Evolutionary conservation across 1,284 basidiomycete species (phyloP).

Genomic region (Cutaneotrichosporon dermatis): DNA sequence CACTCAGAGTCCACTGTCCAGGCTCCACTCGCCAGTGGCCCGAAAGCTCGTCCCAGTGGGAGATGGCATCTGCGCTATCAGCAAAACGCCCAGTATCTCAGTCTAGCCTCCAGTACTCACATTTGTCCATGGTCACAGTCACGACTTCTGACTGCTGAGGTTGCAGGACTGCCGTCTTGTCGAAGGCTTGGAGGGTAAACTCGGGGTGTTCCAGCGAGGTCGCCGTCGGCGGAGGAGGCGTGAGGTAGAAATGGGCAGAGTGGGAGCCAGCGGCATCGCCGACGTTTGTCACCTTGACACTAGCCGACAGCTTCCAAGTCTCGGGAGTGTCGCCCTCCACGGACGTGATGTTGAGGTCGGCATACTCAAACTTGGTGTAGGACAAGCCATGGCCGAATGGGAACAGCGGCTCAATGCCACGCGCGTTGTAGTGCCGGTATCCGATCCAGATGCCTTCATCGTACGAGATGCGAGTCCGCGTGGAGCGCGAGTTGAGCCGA

Average conservation of each 20-base stretch:
- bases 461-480: constrained; percentile 62
- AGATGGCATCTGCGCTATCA: constrained; percentile 31
- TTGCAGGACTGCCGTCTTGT: constrained; percentile 36
- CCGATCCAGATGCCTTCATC: constrained; percentile 51
- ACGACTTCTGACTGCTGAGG: constrained; percentile 26
- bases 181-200: constrained; percentile 41
- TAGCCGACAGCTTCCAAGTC: constrained; percentile 43
- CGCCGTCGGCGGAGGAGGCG: constrained; percentile 26
- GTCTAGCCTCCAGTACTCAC: too few relatives aligned
- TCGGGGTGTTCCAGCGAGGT: constrained; percentile 37
- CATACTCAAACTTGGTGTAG: constrained; percentile 68
- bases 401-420: constrained; percentile 63
- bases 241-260: constrained; percentile 42
- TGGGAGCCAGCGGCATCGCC: constrained; percentile 40
- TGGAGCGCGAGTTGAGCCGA: constrained; percentile 59
- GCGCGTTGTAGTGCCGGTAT: constrained; percentile 69
- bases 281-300: constrained; percentile 43
- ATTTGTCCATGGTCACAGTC: constrained; percentile 41
- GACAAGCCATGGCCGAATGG: constrained; percentile 78
- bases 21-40: constrained; percentile 38
- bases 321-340: constrained; percentile 59
- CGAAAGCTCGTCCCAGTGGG: constrained; percentile 46
- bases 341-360: constrained; percentile 37
- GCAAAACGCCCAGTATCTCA: too few relatives aligned
- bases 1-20: constrained; percentile 37